A percentile compares a stretch with the other conserved stretches of the same genome.
These are phyloP conservation scores for Moniliella sp. DNA, from an alignment of 1,284 basidiomycete species.

Conservation along the genomic window DNA sequence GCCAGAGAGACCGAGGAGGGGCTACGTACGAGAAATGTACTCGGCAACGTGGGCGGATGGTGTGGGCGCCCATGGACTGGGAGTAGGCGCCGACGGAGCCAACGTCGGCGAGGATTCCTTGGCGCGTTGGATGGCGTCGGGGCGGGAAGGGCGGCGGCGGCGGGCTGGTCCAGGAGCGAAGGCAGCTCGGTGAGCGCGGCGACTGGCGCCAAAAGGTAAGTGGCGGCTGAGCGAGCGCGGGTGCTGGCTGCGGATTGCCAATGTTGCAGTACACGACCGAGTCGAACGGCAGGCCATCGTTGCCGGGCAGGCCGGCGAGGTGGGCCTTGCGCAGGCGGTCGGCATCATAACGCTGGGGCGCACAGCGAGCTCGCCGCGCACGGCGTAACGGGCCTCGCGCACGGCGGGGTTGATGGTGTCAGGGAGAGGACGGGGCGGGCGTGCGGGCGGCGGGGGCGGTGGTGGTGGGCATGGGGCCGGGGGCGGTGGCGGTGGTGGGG, in stretches of 20 bases:
- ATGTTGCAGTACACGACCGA: conserved; percentile 86
- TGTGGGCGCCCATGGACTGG: conserved; percentile 73
- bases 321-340: conserved; percentile 10
- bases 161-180: conserved; percentile 47
- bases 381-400: conserved; percentile 77
- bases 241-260: conserved; percentile 83
- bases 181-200: conserved; percentile 82
- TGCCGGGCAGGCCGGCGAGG: conserved; percentile 35
- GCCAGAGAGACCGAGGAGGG: no score
- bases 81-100: conserved; percentile 88
- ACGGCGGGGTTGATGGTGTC: conserved; percentile 52
- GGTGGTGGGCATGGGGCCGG: no score
- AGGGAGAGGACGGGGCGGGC: no score
- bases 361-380: conserved; percentile 83
- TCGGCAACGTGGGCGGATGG: no score
- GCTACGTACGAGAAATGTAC: conserved; percentile 73
- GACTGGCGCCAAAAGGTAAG: conserved; percentile 80
- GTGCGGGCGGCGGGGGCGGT: no score
- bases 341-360: conserved; percentile 58
- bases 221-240: conserved; percentile 68
- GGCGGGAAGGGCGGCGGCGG: conserved; percentile 41
- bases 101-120: conserved; percentile 61
- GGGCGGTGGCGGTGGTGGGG: no score
- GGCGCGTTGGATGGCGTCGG: conserved; percentile 66
- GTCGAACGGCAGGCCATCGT: conserved; percentile 53